Base-by-base conservation (phyloP, 305 asterid species). In the Andrographis paniculata region DNA sequence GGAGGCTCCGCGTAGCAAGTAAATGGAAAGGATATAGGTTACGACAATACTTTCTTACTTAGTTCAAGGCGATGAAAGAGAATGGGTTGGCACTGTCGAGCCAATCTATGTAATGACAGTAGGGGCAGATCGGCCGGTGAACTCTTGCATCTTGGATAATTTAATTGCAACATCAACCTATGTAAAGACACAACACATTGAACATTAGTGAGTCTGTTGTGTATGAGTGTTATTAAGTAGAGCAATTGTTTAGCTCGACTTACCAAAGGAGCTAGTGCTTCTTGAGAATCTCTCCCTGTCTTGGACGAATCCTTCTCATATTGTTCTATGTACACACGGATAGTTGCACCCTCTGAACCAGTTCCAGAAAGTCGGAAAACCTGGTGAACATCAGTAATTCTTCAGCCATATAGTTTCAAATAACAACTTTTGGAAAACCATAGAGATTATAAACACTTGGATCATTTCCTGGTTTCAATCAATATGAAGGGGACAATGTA, bases 291-390 rank as follows among this genome's bases (percentile, higher is more conserved):
- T 66, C 84, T 68, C 40, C 96, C 94, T 16, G 41, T 91, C 75
- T 86, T 91, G 53, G 84, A 73, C 18, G 99, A 38, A 60, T 80
- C 94, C 55, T 77, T 81, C 74, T 83, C 96, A 21, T 86, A 91
- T 59, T 91, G 99, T 70, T 91, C 96, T 21, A 91, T 80, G 70
- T 91, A 91, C 45, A 91, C 83, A 56, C 99, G 96, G 55, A 91
- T 86, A 5, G 99, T 91, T 9, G 99, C 99, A 36, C 95, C 99
- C 67, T 80, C 99, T 14, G 99, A 91, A 17, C 99, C 99, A 60
- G 99, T 91, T 65, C 99, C 96, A 59, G 99, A 91, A 15, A 91
- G 96, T 52, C 96, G 95, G 92, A 86, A 86, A 50, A 91, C 89
- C 99, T 91, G 73, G 52, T 39, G 48, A 39, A 54, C 53, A 27